Base-by-base conservation (phyloP, 2,329 filamentous ascomycete genomes). In the Fusarium agapanthi region DNA sequence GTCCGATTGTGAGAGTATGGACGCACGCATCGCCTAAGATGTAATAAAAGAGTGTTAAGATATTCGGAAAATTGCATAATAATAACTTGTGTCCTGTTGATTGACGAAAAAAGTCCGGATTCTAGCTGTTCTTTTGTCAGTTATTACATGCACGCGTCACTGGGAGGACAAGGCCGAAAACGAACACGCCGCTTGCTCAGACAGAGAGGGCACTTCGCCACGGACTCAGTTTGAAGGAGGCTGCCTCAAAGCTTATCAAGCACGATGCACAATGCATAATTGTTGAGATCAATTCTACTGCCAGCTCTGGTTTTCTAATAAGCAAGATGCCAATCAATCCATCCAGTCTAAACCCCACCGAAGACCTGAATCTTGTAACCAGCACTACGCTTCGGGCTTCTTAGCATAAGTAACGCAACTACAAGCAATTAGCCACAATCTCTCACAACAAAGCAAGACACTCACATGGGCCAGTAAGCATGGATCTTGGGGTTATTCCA, bases 391-490 rank as follows among this genome's bases (percentile, higher is more conserved):
- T 3, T 65, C 61, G 14, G 73, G 73, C 48, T 74, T 75, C 24
- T 43, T 66, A 3, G 61, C 70, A n/a, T 75, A 73, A 5, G 67
- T 65, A 1, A 72, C 64, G 16, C 73, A 71, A 15, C 73, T 75
- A n/a, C 11, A 6, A 24, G 5, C 15, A 1, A 14, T 75, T 26
- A 75, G 73, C 48, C 12, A 40, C 2, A 7, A 28, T 7, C 24
- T 7, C 12, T 8, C 2, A 0, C 1, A 18, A 5, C 2, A 4
- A 4, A 10, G 1, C 3, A 4, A 15, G 0, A 5, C 20, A 32
- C 73, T 51, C 32, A 69, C 73, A 75, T 74, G 2, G 73, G 70
- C 73, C 70, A 75, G 20, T 75, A 75, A 22, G 72, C 73, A 10
- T 75, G 73, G 3, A 75, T 65, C 24, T 48, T 60, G 6, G 63